phyloP scores from a whole-genome alignment of 2,329 filamentous ascomycete species.

The Verticillium isaacii region DNA sequence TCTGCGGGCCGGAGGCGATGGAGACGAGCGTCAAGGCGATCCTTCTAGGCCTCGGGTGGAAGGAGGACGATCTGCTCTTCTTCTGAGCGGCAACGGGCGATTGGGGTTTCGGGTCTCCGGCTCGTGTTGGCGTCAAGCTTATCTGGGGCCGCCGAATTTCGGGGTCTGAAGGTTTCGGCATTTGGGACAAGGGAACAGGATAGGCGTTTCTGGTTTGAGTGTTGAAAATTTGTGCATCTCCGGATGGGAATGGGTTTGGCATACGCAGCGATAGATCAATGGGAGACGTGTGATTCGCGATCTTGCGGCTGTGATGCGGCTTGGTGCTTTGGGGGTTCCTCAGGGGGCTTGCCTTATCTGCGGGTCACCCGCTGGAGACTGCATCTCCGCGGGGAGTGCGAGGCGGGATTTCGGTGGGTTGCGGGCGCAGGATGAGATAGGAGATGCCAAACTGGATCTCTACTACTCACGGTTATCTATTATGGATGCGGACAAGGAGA shows the following conservation, averaged over 20 bases:
- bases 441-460: background rate
- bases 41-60: slow-evolving; percentile 59
- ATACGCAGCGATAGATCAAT: background rate
- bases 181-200: background rate
- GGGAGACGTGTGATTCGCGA: background rate
- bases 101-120: background rate
- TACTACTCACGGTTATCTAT: background rate
- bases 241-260: background rate
- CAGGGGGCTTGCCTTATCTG: slow-evolving; percentile 1
- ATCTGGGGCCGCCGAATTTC: background rate
- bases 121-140: background rate
- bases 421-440: background rate
- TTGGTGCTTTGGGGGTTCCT: background rate
- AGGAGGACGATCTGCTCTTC: slow-evolving; percentile 67
- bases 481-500: background rate
- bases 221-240: background rate
- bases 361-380: slow-evolving; percentile 6
- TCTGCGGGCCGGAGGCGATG: slow-evolving; percentile 75
- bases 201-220: background rate
- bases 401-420: background rate
- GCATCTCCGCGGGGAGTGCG: background rate
- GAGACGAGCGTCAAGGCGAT: slow-evolving; percentile 61
- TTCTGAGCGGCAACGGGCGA: slow-evolving; percentile 45
- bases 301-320: background rate
- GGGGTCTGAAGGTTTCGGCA: background rate